Evolutionary conservation across 2,329 filamentous ascomycete species (phyloP), one percentile per base, ranked within the genome.

Genomic region (Fusarium stilboides): DNA sequence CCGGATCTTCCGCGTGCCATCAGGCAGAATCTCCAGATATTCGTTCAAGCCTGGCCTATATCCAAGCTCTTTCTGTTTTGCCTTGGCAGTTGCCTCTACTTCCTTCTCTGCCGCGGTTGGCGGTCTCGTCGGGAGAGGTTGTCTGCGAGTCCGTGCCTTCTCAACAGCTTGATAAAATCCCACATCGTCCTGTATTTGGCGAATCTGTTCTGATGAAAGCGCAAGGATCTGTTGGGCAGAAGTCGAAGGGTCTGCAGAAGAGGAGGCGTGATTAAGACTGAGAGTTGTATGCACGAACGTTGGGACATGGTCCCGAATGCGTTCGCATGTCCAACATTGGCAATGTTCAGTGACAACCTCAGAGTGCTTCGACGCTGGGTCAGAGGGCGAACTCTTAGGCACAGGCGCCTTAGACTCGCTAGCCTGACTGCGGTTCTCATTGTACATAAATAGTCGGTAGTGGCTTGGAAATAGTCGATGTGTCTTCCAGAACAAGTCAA

Each of bases 301-400:
- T 4, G 65, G 54, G 17, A 49, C 5, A n/a, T 65, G 44, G 3
- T 68, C 54, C 3, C 65, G 65, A 12, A 68, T 68, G 2, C 59
- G 54, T 24, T 68, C 65, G 12, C 65, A 68, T 5, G 51, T 69
- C 65, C 65, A 68, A 19, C 65, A 68, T 6, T 40, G 56, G 14
- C 65, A 68, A n/a, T 24, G 34, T 15, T 33, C 19, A 33, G n/a
- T 19, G 26, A 15, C 14, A 9, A 7, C 24, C 4, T 26, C 7
- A 5, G 26, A 10, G 17, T 33, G 13, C 9, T 7, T 22, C 14
- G 14, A 14, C 9, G 6, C 14, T 42, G 53, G 5, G 24, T 22
- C 5, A 3, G 40, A 31, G 4, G 3, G 5, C 19, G 7, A 12
- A 6, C 4, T 43, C 53, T 9, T 22, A 14, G 22, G 15, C 6